Base-by-base conservation (phyloP, 78 protist species). In the Guillardia theta region DNA sequence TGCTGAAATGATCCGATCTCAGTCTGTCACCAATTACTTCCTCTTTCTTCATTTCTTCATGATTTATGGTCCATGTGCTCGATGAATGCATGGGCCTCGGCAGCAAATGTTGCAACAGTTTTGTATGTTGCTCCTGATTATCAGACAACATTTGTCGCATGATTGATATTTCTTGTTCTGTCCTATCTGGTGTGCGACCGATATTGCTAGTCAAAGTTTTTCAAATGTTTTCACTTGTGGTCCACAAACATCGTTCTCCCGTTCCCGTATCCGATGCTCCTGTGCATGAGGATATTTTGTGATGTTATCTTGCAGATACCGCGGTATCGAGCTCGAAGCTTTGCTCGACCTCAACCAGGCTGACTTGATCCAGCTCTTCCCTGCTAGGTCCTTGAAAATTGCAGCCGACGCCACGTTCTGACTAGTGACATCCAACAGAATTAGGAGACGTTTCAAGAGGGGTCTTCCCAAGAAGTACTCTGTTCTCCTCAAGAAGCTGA, bases 301-400 rank as follows among this genome's bases (percentile, higher is more conserved):
- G 39, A 5, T 64, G 78, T 64, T 5, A 33, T 77, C 5, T 0
- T 1, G 30, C 97, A 83, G 99, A 30, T 78, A 96, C 99, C 97
- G 99, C 9, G 99, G 99, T 1, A 78, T 98, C 48, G 99, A 99
- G 27, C 96, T 99, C 78, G 99, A 98, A 19, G 88, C 96, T 78
- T 96, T 99, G 22, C 96, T 99, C 36, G 98, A 98, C 90, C 96
- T 99, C 90, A 48, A 47, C 88, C 44, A 36, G 12, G 97, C 96
- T 50, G 92, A 99, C 94, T 94, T 99, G 44, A 48, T 94, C 43
- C 88, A 95, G 54, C 95, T 99, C 15, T 47, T 99, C 93, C 92
- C 78, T 80, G 95, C 99, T 70, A 98, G 99, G 53, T 78, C 0
- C n/a, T 36, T n/a, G n/a, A n/a, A n/a, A n/a, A n/a, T n/a, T n/a